Evolutionary conservation across 108 stramenopile species (phyloP).

Genomic region (Cylindrotheca fusiformis): DNA sequence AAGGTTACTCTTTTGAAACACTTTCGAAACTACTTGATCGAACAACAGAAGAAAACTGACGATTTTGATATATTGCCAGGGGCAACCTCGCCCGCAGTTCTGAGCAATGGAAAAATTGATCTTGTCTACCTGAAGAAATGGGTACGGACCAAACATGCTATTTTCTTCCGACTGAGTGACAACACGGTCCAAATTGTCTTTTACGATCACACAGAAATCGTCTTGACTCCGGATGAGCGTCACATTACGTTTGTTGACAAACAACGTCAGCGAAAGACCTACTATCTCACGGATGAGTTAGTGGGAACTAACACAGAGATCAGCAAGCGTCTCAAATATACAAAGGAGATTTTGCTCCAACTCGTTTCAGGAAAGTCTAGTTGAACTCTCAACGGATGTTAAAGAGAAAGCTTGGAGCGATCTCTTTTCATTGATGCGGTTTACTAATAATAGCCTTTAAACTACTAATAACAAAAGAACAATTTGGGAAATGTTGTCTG

Average conservation of each 20-base stretch:
- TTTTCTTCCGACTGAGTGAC: constrained; percentile 95
- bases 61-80: constrained; percentile 26
- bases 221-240: constrained; percentile 84
- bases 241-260: constrained; percentile 90
- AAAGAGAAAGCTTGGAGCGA: constrained; percentile 35
- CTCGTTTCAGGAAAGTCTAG: constrained; percentile 41
- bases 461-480: neutral
- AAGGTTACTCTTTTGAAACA: constrained; percentile 96
- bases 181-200: constrained; percentile 95
- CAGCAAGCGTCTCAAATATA: constrained; percentile 87
- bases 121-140: constrained; percentile 96
- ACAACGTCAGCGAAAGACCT: constrained; percentile 60
- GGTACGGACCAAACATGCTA: constrained; percentile 96
- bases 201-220: constrained; percentile 90
- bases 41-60: constrained; percentile 78
- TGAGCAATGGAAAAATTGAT: constrained; percentile 13
- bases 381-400: constrained; percentile 1
- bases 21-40: constrained; percentile 94
- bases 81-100: neutral
- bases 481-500: neutral
- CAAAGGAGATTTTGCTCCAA: constrained; percentile 90
- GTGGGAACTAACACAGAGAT: constrained; percentile 74
- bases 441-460: neutral
- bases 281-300: constrained; percentile 65
- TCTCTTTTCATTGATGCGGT: neutral